phyloP scores from a whole-genome alignment of 495 filamentous ascomycete genomes.

The Podospora pseudocomata region DNA sequence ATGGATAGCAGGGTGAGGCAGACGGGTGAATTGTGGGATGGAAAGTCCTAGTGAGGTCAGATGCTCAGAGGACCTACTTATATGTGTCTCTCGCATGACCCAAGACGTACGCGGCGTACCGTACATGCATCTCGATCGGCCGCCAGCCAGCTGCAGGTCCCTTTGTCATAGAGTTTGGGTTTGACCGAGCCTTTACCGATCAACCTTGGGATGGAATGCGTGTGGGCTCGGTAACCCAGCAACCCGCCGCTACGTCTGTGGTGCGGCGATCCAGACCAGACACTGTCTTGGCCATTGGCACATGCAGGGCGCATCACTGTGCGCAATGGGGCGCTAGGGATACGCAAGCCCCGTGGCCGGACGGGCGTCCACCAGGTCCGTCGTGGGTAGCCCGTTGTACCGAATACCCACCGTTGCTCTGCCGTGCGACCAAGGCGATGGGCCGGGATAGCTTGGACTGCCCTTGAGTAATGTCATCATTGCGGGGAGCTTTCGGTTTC shows the following conservation, averaged over 20 bases:
- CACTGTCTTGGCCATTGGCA: not conserved
- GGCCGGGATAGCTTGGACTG: not conserved
- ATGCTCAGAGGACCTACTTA: conserved; percentile 1
- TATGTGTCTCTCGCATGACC: not conserved
- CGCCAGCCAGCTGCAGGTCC: conserved; percentile 1
- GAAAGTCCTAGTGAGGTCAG: not conserved
- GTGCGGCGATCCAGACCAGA: not conserved
- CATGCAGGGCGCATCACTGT: not conserved
- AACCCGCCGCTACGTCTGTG: not conserved
- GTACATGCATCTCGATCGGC: conserved; percentile 3
- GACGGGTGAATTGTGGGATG: not conserved
- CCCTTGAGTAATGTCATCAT: conserved; percentile 18
- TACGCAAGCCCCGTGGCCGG: not conserved
- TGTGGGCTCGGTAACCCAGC: not conserved
- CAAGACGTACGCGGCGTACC: not conserved
- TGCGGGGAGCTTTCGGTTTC: conserved; percentile 9
- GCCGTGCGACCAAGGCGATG: not conserved
- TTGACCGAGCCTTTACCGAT: not conserved
- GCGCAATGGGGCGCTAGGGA: not conserved
- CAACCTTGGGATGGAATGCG: conserved; percentile 2
- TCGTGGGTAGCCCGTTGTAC: not conserved
- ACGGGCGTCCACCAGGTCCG: not conserved
- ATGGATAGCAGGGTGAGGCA: not conserved
- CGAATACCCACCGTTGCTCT: not conserved
- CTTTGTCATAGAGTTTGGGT: conserved; percentile 2